A percentile compares a stretch with the other conserved stretches of the same genome.
Conservation (phyloP, 2,329 filamentous ascomycete genomes). For the Talaromyces amestolkiae region DNA sequence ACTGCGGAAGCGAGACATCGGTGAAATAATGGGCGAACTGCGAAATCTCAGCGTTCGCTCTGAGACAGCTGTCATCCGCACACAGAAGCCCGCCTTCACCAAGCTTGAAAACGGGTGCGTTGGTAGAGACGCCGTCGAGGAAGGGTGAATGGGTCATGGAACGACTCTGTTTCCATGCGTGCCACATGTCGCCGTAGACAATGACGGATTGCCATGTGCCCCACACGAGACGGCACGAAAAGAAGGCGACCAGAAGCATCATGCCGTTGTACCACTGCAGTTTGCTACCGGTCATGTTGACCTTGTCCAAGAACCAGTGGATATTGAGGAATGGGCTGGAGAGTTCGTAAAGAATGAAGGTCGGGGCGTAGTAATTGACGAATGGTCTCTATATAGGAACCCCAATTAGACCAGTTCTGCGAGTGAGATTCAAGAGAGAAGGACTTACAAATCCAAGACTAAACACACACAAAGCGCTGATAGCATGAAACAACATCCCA, state of each 20-base stretch:
- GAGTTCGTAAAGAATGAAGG: slow-evolving; percentile 67
- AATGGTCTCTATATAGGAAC: slow-evolving; percentile 55
- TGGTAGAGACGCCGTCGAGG: slow-evolving; percentile 32
- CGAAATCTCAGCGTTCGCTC: slow-evolving; percentile 48
- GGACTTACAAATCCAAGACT: slow-evolving; percentile 61
- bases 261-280: slow-evolving; percentile 65
- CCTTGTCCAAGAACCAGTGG: slow-evolving; percentile 69
- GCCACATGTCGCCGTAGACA: slow-evolving; percentile 61
- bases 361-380: slow-evolving; percentile 62
- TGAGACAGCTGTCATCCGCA: slow-evolving; percentile 38
- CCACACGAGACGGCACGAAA: slow-evolving; percentile 62
- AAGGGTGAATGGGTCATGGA: slow-evolving; percentile 30
- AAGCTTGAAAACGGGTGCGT: slow-evolving; percentile 34
- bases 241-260: slow-evolving; percentile 58
- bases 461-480: slow-evolving; percentile 61
- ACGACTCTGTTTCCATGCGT: slow-evolving; percentile 47
- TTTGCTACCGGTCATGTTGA: slow-evolving; percentile 61
- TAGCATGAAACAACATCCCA: slow-evolving; percentile 62
- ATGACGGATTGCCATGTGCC: slow-evolving; percentile 58
- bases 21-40: slow-evolving; percentile 44
- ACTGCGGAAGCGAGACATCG: slow-evolving; percentile 50
- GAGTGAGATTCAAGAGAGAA: slow-evolving; percentile 16
- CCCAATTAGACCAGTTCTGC: not conserved
- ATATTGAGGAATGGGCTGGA: slow-evolving; percentile 66
- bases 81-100: slow-evolving; percentile 36